Conservation (phyloP, 805 yeast genomes). For the Candida qinlingensis region DNA sequence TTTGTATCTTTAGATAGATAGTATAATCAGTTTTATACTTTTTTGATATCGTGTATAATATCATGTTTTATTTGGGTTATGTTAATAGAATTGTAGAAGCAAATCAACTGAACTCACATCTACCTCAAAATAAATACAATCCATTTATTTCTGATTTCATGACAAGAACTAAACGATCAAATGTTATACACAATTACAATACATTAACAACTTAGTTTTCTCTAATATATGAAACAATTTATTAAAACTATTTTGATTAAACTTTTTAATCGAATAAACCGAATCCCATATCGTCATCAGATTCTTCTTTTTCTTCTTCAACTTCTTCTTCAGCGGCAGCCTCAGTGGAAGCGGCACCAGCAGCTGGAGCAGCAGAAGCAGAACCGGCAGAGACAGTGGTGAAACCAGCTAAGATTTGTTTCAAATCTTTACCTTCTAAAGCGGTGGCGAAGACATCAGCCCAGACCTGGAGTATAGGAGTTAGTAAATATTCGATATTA, state of each 20-base stretch:
- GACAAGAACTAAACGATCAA: too few species aligned
- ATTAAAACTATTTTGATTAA: not conserved
- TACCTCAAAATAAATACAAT: too few species aligned
- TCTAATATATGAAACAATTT: not conserved
- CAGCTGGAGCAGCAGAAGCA: constrained; percentile 44
- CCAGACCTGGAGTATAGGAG: constrained; percentile 44
- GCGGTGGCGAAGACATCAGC: constrained; percentile 80
- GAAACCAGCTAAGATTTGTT: constrained; percentile 59
- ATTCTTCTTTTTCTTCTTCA: constrained; percentile 58
- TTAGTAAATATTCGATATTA: not conserved
- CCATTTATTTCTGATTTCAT: not conserved
- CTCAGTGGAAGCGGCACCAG: constrained; percentile 40
- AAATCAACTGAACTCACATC: too few species aligned
- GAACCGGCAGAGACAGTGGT: constrained; percentile 46
- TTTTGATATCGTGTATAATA: constrained; percentile 6
- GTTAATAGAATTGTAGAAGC: not conserved
- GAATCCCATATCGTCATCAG: constrained; percentile 86
- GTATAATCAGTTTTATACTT: not conserved
- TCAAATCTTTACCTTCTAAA: constrained; percentile 71
- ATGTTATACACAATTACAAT: not conserved
- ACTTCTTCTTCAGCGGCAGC: constrained; percentile 57
- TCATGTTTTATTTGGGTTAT: constrained; percentile 5
- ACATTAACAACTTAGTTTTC: not conserved
- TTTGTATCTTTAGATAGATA: not conserved
- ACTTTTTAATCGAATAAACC: constrained; percentile 75